phyloP scores from a whole-genome alignment of 2,329 filamentous ascomycete genomes.

The Exophiala alcalophila region DNA sequence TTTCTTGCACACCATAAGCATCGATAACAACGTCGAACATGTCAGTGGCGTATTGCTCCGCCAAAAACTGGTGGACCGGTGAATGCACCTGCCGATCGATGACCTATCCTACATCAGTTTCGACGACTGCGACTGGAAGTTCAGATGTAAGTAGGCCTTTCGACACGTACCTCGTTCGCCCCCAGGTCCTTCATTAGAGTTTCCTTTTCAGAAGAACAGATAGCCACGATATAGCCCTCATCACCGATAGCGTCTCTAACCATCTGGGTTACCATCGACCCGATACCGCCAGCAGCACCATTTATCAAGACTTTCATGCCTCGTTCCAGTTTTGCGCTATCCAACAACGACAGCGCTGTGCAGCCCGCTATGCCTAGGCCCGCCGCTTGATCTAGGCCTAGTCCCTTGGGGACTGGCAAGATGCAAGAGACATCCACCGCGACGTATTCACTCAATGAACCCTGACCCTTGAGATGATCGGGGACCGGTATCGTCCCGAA shows the following conservation, averaged over 20 bases:
- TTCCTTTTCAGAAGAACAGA: constrained; percentile 3
- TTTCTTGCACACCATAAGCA: constrained; percentile 5
- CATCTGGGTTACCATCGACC: constrained; percentile 6
- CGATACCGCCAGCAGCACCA: constrained; percentile 8
- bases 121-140: not conserved
- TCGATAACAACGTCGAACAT: constrained; percentile 10
- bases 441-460: constrained; percentile 2
- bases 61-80: constrained; percentile 1
- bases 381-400: not conserved
- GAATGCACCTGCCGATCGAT: not conserved
- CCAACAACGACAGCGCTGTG: not conserved
- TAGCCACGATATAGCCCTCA: constrained; percentile 1
- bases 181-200: not conserved
- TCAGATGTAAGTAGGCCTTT: too few relatives aligned
- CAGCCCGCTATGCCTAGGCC: constrained; percentile 5
- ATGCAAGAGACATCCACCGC: not conserved
- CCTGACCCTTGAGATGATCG: constrained; percentile 1
- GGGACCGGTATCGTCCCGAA: constrained; percentile 9
- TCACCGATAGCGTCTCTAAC: not conserved
- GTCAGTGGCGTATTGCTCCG: not conserved
- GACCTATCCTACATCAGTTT: constrained; percentile 3
- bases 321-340: not conserved
- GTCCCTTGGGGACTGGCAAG: not conserved
- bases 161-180: constrained; percentile 9
- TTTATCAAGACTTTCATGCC: constrained; percentile 2